These are phyloP conservation scores for Cercophora newfieldiana DNA, from an alignment of 495 filamentous ascomycete genomes.

Conservation along the genomic window DNA sequence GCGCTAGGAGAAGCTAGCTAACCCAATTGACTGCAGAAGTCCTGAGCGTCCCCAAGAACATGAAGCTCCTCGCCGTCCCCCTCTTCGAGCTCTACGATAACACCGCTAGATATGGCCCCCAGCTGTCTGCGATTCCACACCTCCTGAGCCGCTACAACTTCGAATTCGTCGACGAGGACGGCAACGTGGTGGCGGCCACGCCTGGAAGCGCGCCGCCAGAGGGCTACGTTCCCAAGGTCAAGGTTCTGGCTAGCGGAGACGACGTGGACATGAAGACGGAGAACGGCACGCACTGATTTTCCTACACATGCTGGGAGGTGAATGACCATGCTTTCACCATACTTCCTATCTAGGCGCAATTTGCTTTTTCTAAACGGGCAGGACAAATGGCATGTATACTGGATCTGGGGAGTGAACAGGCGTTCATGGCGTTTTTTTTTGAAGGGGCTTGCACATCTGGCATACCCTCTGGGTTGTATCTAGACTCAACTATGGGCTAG, in stretches of 20 bases:
- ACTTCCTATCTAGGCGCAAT: background rate
- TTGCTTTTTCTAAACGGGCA: background rate
- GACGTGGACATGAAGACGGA: slow-evolving; percentile 54
- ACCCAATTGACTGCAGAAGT: slow-evolving; percentile 64
- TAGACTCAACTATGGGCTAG: background rate
- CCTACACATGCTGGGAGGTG: background rate
- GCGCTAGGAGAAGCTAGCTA: slow-evolving; percentile 13
- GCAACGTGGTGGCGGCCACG: slow-evolving; percentile 81
- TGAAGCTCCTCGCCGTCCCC: slow-evolving; percentile 96
- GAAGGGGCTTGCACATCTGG: background rate
- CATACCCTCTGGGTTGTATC: background rate
- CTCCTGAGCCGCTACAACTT: slow-evolving; percentile 93
- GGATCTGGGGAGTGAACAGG: background rate
- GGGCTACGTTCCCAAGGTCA: slow-evolving; percentile 60
- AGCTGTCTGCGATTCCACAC: slow-evolving; percentile 94
- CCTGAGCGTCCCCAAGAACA: slow-evolving; percentile 97
- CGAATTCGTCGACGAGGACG: slow-evolving; percentile 95
- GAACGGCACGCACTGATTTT: slow-evolving; percentile 29
- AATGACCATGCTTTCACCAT: background rate
- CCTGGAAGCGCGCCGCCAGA: slow-evolving; percentile 58
- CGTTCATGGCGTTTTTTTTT: background rate
- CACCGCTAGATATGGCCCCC: slow-evolving; percentile 88
- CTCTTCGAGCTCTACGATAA: slow-evolving; percentile 98
- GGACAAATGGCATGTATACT: background rate
- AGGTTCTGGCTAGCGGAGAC: slow-evolving; percentile 75